Percentiles rank a stretch among this genome's conserved stretches.
These are phyloP conservation scores for Cicer chorassanicum DNA, from an alignment of 306 rosid genomes.

Conservation along the genomic window DNA sequence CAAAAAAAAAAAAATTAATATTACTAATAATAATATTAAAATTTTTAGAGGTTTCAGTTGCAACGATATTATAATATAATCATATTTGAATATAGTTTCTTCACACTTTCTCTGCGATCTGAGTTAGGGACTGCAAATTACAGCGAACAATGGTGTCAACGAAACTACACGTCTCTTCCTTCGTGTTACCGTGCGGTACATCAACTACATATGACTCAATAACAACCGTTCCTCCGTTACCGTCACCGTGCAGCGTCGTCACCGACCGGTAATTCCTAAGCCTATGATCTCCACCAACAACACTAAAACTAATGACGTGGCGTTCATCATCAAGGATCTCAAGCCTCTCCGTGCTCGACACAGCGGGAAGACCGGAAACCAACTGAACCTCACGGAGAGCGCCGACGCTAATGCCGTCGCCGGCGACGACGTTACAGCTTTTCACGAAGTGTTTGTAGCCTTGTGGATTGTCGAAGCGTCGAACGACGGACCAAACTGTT, in stretches of 20 bases:
- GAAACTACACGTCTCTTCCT: slow-evolving; percentile 89
- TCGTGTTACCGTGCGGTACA: slow-evolving; percentile 81
- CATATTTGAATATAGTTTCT: too few relatives aligned
- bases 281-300: slow-evolving; percentile 92
- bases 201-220: slow-evolving; percentile 90
- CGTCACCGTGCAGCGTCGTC: slow-evolving; percentile 71
- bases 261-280: slow-evolving; percentile 82
- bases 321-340: slow-evolving; percentile 95
- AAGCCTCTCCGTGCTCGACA: slow-evolving; percentile 78
- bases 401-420: slow-evolving; percentile 69
- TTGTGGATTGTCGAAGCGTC: slow-evolving; percentile 92
- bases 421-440: slow-evolving; percentile 86
- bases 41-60: too few relatives aligned
- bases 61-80: too few relatives aligned
- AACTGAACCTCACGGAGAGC: slow-evolving; percentile 76
- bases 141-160: slow-evolving; percentile 93
- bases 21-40: too few relatives aligned
- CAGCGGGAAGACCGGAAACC: slow-evolving; percentile 92
- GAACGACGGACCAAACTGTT: slow-evolving; percentile 81
- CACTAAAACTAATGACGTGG: slow-evolving; percentile 90
- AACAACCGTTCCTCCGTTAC: slow-evolving; percentile 73
- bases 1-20: too few relatives aligned
- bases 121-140: slow-evolving; percentile 86
- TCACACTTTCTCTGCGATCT: slow-evolving; percentile 64
- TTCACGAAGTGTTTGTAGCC: slow-evolving; percentile 86